These are phyloP conservation scores for Mycena crocata DNA, from an alignment of 768 basidiomycete species.

Conservation along the genomic window DNA sequence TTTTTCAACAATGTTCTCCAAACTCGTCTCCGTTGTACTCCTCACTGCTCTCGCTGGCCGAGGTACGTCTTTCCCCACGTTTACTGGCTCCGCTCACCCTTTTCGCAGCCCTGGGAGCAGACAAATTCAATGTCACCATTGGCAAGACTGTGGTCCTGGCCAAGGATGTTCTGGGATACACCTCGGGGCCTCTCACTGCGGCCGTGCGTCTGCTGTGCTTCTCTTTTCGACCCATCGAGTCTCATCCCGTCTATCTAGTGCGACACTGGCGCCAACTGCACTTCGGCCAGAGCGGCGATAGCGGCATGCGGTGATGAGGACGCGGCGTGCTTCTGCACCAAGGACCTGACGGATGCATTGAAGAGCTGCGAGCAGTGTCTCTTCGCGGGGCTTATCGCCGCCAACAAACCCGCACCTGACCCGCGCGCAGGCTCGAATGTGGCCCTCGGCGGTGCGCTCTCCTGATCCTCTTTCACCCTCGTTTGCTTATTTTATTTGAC, in stretches of 20 bases:
- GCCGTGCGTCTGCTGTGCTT: conserved; percentile 44
- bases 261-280: conserved; percentile 38
- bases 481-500: conserved; percentile 21
- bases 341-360: conserved; percentile 55
- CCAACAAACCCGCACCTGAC: conserved; percentile 62
- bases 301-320: conserved; percentile 56
- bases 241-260: conserved; percentile 47
- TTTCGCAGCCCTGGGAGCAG: conserved; percentile 15
- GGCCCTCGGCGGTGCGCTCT: conserved; percentile 63
- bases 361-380: conserved; percentile 75
- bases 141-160: conserved; percentile 53
- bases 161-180: conserved; percentile 57
- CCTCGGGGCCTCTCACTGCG: conserved; percentile 43
- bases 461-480: not conserved
- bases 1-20: conserved; percentile 42
- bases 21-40: conserved; percentile 45
- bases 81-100: not conserved
- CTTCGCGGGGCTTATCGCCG: conserved; percentile 64
- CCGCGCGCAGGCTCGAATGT: conserved; percentile 68
- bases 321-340: conserved; percentile 66
- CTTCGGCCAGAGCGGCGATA: conserved; percentile 38
- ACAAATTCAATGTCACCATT: conserved; percentile 63
- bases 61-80: conserved; percentile 54
- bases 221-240: not conserved
- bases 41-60: conserved; percentile 65